Percentiles rank a stretch among this genome's conserved stretches.
Conservation (phyloP, 2,329 filamentous ascomycete species). For the Lasiodiplodia hormozganensis region DNA sequence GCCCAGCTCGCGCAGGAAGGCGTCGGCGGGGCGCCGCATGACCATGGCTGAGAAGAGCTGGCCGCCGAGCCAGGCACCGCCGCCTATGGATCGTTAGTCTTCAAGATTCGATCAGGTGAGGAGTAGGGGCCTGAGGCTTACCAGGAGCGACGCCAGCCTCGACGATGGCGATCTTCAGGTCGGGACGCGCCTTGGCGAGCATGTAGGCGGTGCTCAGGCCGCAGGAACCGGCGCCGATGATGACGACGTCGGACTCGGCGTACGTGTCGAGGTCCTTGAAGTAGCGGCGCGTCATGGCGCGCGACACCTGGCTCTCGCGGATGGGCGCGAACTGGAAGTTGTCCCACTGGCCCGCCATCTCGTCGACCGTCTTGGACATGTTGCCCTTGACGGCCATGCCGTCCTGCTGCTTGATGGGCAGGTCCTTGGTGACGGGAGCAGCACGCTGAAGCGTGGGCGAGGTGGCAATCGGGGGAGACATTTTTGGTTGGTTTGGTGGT, state of each 20-base stretch:
- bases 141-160: conserved; percentile 84
- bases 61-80: conserved; percentile 90
- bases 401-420: conserved; percentile 41
- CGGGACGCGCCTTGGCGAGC: conserved; percentile 81
- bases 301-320: conserved; percentile 89
- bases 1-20: conserved; percentile 80
- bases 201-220: conserved; percentile 85
- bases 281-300: conserved; percentile 93
- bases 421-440: conserved; percentile 46
- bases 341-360: conserved; percentile 80
- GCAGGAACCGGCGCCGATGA: conserved; percentile 88
- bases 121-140: conserved; percentile 34
- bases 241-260: conserved; percentile 92
- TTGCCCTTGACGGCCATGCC: conserved; percentile 50
- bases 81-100: conserved; percentile 55
- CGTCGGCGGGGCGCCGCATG: conserved; percentile 90
- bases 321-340: conserved; percentile 84
- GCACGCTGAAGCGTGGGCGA: conserved; percentile 55
- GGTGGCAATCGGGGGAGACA: conserved; percentile 79
- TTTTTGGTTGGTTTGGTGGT: conserved; percentile 54
- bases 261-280: conserved; percentile 88
- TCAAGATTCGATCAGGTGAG: background rate
- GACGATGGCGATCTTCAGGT: conserved; percentile 89
- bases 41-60: conserved; percentile 97
- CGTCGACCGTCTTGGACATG: conserved; percentile 64